Evolutionary conservation across 2,329 filamentous ascomycete genomes (phyloP).

Genomic region (Xylariaceae sp.): DNA sequence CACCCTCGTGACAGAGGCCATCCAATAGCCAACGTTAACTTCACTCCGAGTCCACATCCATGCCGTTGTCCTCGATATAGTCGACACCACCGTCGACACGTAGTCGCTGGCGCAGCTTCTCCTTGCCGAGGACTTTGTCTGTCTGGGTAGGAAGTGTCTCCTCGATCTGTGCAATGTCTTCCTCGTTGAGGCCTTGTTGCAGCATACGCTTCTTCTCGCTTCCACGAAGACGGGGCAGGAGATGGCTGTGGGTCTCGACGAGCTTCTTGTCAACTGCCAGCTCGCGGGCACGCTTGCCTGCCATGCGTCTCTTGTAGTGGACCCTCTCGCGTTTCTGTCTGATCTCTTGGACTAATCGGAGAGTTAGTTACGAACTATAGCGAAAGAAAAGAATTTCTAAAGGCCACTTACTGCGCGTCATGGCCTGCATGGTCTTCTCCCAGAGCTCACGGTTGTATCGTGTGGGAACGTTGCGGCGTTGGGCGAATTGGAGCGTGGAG

Average conservation of each 20-base stretch:
- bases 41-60: slow-evolving; percentile 41
- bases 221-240: slow-evolving; percentile 70
- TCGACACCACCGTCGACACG: slow-evolving; percentile 40
- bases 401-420: slow-evolving; percentile 58
- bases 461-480: slow-evolving; percentile 87
- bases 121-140: slow-evolving; percentile 38
- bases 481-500: slow-evolving; percentile 85
- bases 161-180: slow-evolving; percentile 36
- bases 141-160: slow-evolving; percentile 26
- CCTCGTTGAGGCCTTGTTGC: slow-evolving; percentile 27
- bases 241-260: slow-evolving; percentile 86
- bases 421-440: slow-evolving; percentile 81
- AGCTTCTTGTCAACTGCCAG: slow-evolving; percentile 78
- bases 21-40: slow-evolving; percentile 5
- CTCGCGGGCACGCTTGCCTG: slow-evolving; percentile 80
- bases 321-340: slow-evolving; percentile 71
- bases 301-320: slow-evolving; percentile 93
- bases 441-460: slow-evolving; percentile 95
- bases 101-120: slow-evolving; percentile 36
- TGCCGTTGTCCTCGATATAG: slow-evolving; percentile 36
- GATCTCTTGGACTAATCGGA: slow-evolving; percentile 15
- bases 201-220: slow-evolving; percentile 56
- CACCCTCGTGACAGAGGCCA: slow-evolving; percentile 12
- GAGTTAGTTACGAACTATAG: background rate
- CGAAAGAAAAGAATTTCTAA: background rate